These are phyloP conservation scores for Neonectria magnoliae DNA, from an alignment of 2,329 filamentous ascomycete genomes.

Conservation along the genomic window DNA sequence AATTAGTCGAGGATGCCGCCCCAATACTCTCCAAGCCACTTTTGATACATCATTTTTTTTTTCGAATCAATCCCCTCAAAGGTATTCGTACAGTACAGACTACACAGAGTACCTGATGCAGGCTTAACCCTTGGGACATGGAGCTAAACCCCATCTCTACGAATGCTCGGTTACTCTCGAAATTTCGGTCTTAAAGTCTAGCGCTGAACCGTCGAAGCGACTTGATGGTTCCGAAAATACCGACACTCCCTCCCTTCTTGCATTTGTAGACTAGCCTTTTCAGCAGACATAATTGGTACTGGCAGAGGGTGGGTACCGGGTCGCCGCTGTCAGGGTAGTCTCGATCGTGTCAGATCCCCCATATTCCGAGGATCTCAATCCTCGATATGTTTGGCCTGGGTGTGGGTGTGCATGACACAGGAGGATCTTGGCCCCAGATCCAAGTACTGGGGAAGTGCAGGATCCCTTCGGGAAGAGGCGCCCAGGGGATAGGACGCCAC, in stretches of 20 bases:
- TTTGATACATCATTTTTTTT: conserved; percentile 6
- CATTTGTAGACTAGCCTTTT: background rate
- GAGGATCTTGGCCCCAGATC: background rate
- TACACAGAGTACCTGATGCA: background rate
- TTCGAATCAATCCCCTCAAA: background rate
- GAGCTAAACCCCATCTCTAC: background rate
- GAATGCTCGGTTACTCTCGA: background rate
- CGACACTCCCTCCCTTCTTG: background rate
- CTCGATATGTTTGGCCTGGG: background rate
- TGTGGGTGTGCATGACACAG: background rate
- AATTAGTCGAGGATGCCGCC: background rate
- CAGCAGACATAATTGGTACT: background rate
- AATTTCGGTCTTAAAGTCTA: background rate
- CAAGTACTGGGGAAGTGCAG: background rate
- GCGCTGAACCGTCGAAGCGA: background rate
- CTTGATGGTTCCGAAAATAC: background rate
- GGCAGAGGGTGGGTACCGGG: background rate
- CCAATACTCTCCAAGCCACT: background rate
- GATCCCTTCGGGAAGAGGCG: background rate
- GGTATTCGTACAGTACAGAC: background rate
- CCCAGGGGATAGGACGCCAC: background rate
- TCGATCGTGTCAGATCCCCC: background rate
- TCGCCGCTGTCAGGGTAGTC: background rate
- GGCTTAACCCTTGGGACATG: background rate
- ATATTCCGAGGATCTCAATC: conserved; percentile 10